phyloP scores from a whole-genome alignment of 768 basidiomycete genomes.

The Lentinula boryana region DNA sequence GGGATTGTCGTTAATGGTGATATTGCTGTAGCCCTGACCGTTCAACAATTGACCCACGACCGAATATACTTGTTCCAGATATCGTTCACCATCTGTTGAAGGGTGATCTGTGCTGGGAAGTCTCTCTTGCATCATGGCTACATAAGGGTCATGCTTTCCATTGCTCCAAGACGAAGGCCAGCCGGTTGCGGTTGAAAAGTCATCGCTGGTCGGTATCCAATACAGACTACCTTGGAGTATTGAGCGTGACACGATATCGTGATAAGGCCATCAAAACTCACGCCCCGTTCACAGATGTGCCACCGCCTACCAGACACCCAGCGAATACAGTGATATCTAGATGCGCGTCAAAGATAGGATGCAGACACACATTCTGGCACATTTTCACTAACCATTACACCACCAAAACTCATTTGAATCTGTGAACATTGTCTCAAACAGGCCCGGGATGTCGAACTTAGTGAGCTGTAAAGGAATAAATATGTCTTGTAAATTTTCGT shows the following conservation, averaged over 20 bases:
- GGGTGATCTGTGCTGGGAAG: slow-evolving; percentile 54
- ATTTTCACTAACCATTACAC: slow-evolving; percentile 43
- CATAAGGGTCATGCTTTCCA: slow-evolving; percentile 36
- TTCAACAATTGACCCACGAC: slow-evolving; percentile 40
- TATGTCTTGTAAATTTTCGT: not conserved
- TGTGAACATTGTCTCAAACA: slow-evolving; percentile 60
- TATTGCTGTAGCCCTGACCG: slow-evolving; percentile 41
- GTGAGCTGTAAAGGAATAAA: slow-evolving; percentile 36
- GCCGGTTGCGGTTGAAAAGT: slow-evolving; percentile 43
- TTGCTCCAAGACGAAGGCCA: slow-evolving; percentile 54
- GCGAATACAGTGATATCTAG: slow-evolving; percentile 56
- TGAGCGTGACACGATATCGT: not conserved
- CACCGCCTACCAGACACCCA: slow-evolving; percentile 59
- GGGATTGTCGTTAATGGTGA: slow-evolving; percentile 51
- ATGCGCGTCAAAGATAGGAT: not conserved
- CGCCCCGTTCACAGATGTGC: slow-evolving; percentile 61
- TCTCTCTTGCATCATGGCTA: slow-evolving; percentile 39
- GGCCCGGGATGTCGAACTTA: slow-evolving; percentile 60
- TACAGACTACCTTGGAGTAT: slow-evolving; percentile 31
- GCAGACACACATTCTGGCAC: not conserved
- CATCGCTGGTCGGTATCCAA: slow-evolving; percentile 46
- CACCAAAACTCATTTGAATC: slow-evolving; percentile 54
- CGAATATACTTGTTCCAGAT: slow-evolving; percentile 43
- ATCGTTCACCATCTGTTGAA: slow-evolving; percentile 53
- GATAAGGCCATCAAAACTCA: slow-evolving; percentile 29